These are phyloP conservation scores for Rehmannia glutinosa DNA, from an alignment of 257 asterid genomes.

Conservation along the genomic window DNA sequence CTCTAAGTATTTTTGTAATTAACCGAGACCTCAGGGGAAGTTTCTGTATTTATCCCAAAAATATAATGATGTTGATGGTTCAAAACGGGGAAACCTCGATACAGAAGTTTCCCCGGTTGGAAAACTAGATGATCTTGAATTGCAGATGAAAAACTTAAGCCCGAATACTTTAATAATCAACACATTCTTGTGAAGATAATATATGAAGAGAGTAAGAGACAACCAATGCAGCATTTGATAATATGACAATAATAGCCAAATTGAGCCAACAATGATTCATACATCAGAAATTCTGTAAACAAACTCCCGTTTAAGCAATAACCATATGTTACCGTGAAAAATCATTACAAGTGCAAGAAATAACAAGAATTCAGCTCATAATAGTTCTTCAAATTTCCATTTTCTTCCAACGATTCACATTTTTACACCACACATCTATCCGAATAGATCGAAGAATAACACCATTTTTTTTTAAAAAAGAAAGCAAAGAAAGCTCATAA, in stretches of 20 bases:
- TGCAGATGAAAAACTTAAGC: not conserved
- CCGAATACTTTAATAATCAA: not conserved
- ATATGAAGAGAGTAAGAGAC: not conserved
- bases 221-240: not conserved
- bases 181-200: not conserved
- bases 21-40: too few relatives aligned
- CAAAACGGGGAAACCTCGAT: not conserved
- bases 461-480: not conserved
- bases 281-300: not conserved
- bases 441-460: not conserved
- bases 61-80: not conserved
- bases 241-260: not conserved
- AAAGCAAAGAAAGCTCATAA: not conserved
- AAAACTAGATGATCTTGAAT: not conserved
- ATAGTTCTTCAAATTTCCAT: not conserved
- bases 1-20: too few relatives aligned
- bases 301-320: not conserved
- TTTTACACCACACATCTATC: not conserved
- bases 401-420: not conserved
- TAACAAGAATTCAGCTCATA: not conserved
- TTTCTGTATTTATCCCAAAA: too few relatives aligned
- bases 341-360: not conserved
- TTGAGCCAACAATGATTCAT: not conserved
- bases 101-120: too few relatives aligned
- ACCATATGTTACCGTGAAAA: not conserved